These are phyloP conservation scores for Chlorophyllum brunneum DNA, from an alignment of 768 basidiomycete genomes.

Conservation along the genomic window DNA sequence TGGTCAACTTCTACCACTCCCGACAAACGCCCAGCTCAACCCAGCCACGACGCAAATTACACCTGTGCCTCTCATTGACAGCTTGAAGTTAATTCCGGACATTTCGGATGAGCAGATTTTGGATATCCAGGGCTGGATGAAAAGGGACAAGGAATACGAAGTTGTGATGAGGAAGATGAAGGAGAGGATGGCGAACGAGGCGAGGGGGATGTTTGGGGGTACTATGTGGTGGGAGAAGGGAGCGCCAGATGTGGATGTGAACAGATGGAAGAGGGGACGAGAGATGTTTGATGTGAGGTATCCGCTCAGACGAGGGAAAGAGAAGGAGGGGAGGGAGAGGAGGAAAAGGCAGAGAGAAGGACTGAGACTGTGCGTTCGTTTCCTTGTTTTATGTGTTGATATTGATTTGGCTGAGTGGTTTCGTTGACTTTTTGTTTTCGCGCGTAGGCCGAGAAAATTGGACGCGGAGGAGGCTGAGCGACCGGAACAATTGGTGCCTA, in stretches of 20 bases:
- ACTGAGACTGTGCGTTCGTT: constrained; percentile 65
- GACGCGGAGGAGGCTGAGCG: constrained; percentile 51
- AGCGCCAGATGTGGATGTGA: constrained; percentile 33
- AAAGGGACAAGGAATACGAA: constrained; percentile 57
- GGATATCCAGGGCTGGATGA: constrained; percentile 60
- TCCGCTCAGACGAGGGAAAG: constrained; percentile 32
- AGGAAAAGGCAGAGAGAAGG: constrained; percentile 63
- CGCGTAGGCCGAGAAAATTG: constrained; percentile 58
- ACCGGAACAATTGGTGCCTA: constrained; percentile 85
- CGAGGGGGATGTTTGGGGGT: constrained; percentile 37
- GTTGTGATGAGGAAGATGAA: constrained; percentile 44
- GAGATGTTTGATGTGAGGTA: constrained; percentile 52
- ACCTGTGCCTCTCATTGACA: constrained; percentile 54
- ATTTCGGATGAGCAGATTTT: constrained; percentile 48
- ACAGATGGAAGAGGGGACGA: constrained; percentile 37
- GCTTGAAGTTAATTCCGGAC: constrained; percentile 49
- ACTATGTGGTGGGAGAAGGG: constrained; percentile 65
- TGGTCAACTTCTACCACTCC: constrained; percentile 30
- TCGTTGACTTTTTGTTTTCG: constrained; percentile 10
- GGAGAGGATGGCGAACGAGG: constrained; percentile 48
- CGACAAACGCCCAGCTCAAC: constrained; percentile 44
- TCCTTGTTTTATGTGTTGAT: constrained; percentile 15
- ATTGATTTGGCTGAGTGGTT: not conserved
- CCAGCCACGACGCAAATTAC: constrained; percentile 57
- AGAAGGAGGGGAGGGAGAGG: constrained; percentile 31